These are phyloP conservation scores for Penicillium canescens DNA, from an alignment of 495 filamentous ascomycete genomes.

Conservation along the genomic window DNA sequence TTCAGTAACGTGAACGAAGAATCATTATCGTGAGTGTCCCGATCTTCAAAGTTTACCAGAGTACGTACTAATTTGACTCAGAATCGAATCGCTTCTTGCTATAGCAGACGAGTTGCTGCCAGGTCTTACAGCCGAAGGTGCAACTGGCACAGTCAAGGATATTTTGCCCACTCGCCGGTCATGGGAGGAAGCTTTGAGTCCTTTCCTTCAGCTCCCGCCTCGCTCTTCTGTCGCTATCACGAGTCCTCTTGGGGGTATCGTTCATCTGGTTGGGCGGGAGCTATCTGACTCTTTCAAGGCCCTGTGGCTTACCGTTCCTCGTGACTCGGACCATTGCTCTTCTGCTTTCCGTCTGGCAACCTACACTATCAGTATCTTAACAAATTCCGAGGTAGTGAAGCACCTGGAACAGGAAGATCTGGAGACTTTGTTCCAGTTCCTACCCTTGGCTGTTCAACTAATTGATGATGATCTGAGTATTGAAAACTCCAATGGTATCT, in stretches of 20 bases:
- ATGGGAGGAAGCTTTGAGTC: slow-evolving; percentile 56
- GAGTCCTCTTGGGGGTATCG: slow-evolving; percentile 66
- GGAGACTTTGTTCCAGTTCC: slow-evolving; percentile 42
- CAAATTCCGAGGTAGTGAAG: slow-evolving; percentile 24
- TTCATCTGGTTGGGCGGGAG: slow-evolving; percentile 59
- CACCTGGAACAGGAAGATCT: slow-evolving; percentile 33
- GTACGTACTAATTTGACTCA: slow-evolving; percentile 24
- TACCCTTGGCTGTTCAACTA: slow-evolving; percentile 57
- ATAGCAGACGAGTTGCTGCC: slow-evolving; percentile 55
- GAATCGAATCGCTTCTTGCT: slow-evolving; percentile 52
- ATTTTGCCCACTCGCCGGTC: slow-evolving; percentile 48
- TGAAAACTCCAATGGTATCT: slow-evolving; percentile 55
- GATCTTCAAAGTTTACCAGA: neutral
- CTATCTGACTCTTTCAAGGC: slow-evolving; percentile 25
- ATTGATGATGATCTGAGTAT: slow-evolving; percentile 65
- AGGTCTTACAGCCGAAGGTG: slow-evolving; percentile 30
- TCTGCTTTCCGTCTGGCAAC: slow-evolving; percentile 70
- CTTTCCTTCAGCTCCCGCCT: slow-evolving; percentile 58
- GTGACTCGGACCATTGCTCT: slow-evolving; percentile 70
- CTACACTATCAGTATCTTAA: slow-evolving; percentile 61
- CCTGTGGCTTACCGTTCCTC: slow-evolving; percentile 33
- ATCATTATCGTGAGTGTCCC: slow-evolving; percentile 52
- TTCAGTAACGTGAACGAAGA: slow-evolving; percentile 50
- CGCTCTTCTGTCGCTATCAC: slow-evolving; percentile 68
- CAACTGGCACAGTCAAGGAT: slow-evolving; percentile 30